Conservation (phyloP, 768 basidiomycete species). For the Tulasnella sp. region DNA sequence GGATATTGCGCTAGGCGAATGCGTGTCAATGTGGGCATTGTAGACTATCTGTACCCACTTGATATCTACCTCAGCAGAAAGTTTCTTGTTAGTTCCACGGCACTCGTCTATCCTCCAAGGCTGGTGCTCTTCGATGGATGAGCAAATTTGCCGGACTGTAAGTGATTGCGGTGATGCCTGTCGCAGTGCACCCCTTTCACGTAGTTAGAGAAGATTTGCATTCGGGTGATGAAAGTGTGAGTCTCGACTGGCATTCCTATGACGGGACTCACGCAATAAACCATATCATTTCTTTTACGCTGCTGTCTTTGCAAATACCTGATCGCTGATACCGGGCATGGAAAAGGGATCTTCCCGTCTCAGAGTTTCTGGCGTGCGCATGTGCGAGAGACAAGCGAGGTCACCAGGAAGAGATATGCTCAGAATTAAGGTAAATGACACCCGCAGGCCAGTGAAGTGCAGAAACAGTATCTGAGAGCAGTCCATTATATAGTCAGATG, state of each 20-base stretch:
- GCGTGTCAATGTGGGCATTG: too few relatives aligned
- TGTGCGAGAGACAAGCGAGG: too few relatives aligned
- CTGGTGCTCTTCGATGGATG: conserved; percentile 3
- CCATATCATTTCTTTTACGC: conserved; percentile 23
- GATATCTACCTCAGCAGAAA: not conserved
- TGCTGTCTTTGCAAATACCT: conserved; percentile 87
- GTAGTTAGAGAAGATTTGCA: too few relatives aligned
- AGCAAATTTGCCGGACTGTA: not conserved
- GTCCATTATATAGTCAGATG: too few relatives aligned
- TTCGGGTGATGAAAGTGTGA: not conserved
- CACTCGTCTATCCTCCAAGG: not conserved
- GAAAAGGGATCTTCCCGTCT: not conserved
- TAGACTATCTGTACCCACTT: too few relatives aligned
- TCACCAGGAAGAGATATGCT: too few relatives aligned
- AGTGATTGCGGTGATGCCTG: not conserved
- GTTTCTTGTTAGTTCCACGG: not conserved
- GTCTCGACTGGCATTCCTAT: not conserved
- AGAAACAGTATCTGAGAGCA: too few relatives aligned
- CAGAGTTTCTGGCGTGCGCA: too few relatives aligned
- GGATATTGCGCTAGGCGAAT: too few relatives aligned
- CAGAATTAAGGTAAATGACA: too few relatives aligned
- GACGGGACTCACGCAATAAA: not conserved
- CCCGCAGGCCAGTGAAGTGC: too few relatives aligned
- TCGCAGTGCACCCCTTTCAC: not conserved
- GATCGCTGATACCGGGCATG: conserved; percentile 54